phyloP scores from a whole-genome alignment of 371 early-diverging fungal genomes.

The Mucor indicus region DNA sequence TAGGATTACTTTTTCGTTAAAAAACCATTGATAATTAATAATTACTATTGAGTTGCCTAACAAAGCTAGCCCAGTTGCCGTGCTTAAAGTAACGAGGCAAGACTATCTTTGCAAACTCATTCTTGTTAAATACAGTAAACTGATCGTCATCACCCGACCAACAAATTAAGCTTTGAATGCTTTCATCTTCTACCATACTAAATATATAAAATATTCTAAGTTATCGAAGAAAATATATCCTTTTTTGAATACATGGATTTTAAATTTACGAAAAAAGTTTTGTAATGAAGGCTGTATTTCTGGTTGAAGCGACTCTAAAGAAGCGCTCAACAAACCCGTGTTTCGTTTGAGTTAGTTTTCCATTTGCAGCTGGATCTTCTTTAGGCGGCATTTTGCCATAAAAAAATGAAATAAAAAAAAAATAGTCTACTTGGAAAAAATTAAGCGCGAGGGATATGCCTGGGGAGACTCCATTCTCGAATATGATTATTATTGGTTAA shows the following conservation, averaged over 20 bases:
- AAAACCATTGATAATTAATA: too few species aligned
- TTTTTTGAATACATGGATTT: neutral
- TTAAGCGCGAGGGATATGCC: too few species aligned
- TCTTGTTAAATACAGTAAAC: conserved; percentile 21
- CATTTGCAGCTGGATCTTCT: neutral
- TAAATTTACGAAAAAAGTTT: conserved; percentile 22
- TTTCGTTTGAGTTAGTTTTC: conserved; percentile 8
- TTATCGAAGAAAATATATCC: too few species aligned
- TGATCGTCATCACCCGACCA: conserved; percentile 23
- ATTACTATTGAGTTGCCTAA: conserved; percentile 27
- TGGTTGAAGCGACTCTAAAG: conserved; percentile 24
- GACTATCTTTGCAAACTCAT: conserved; percentile 18
- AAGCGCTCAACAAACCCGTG: conserved; percentile 22
- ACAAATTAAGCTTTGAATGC: conserved; percentile 10
- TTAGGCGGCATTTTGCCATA: neutral
- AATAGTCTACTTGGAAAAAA: too few species aligned
- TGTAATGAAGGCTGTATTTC: conserved; percentile 22
- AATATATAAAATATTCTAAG: too few species aligned
- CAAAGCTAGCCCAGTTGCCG: conserved; percentile 30
- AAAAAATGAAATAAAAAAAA: too few species aligned
- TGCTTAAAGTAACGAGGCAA: conserved; percentile 27
- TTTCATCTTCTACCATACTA: conserved; percentile 24
- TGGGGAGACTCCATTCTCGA: too few species aligned
- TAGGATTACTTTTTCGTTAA: conserved; percentile 2
- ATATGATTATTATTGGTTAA: too few species aligned